Evolutionary conservation across 164 flowering plant genomes (phyloP).

Genomic region (Kingdonia uniflora): DNA sequence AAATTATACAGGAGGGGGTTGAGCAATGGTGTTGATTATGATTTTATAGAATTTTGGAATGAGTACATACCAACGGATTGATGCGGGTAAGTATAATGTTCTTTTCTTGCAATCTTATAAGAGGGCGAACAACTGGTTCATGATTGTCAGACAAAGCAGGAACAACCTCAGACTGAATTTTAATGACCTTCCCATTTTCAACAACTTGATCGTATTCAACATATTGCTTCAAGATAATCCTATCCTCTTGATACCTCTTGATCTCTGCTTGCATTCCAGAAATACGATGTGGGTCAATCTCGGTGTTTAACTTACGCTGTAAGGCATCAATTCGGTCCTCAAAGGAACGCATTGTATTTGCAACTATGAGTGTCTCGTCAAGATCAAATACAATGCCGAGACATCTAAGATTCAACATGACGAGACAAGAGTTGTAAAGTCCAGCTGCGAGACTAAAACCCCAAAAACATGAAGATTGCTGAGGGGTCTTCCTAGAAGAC

Average conservation of each 20-base stretch:
- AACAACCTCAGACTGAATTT: conserved; percentile 70
- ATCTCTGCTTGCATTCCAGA: conserved; percentile 81
- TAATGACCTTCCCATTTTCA: conserved; percentile 75
- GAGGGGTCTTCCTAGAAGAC: conserved; percentile 47
- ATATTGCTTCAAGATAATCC: conserved; percentile 72
- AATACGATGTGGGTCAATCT: conserved; percentile 69
- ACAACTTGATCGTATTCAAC: conserved; percentile 86
- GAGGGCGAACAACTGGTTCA: conserved; percentile 72
- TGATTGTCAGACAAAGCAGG: conserved; percentile 85
- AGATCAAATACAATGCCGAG: conserved; percentile 99
- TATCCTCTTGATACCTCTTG: conserved; percentile 93
- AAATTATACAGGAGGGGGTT: too few relatives aligned
- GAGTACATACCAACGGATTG: conserved; percentile 70
- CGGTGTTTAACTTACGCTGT: conserved; percentile 67
- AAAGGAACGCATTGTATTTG: conserved; percentile 97
- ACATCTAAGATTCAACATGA: conserved; percentile 93
- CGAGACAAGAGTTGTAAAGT: conserved; percentile 76
- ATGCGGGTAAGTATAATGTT: conserved; percentile 94
- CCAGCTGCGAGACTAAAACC: conserved; percentile 65
- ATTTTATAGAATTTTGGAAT: neutral
- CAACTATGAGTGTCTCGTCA: conserved; percentile 95
- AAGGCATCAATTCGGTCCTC: conserved; percentile 94
- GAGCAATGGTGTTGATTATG: too few relatives aligned
- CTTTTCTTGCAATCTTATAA: conserved; percentile 77
- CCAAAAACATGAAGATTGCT: conserved; percentile 74